Percentiles rank a stretch among this genome's conserved stretches.
Evolutionary conservation across 148 eudicot species (phyloP).

Genomic region (Vaccinium macrocarpon): DNA sequence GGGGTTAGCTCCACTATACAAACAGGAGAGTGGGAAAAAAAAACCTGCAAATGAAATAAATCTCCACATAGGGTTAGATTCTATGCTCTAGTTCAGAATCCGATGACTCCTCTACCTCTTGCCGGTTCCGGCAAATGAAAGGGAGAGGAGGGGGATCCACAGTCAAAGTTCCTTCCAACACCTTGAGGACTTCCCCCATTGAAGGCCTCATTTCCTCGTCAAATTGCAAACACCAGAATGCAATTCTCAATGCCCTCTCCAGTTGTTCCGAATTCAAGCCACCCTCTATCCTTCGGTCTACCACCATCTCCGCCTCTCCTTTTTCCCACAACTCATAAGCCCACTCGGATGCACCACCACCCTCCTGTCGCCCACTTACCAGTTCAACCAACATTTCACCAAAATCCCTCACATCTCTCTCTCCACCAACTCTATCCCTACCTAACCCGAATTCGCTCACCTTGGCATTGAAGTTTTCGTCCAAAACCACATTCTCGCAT

Average conservation of each 20-base stretch:
- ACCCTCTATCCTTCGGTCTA: conserved; percentile 37
- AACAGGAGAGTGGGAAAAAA: background rate
- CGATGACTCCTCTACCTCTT: conserved; percentile 17
- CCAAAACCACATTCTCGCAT: conserved; percentile 46
- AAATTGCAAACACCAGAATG: conserved; percentile 61
- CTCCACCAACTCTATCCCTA: conserved; percentile 17
- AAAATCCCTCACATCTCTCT: conserved; percentile 45
- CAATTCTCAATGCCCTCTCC: conserved; percentile 52
- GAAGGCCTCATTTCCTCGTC: conserved; percentile 58
- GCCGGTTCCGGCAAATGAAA: conserved; percentile 21
- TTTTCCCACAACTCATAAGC: conserved; percentile 45
- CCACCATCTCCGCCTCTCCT: conserved; percentile 30
- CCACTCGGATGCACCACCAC: conserved; percentile 32
- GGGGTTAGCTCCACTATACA: conserved; percentile 20
- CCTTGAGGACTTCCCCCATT: conserved; percentile 72
- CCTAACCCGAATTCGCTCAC: conserved; percentile 49
- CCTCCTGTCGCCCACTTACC: conserved; percentile 37
- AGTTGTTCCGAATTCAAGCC: conserved; percentile 44
- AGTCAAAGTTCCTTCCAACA: conserved; percentile 49
- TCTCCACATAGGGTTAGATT: background rate
- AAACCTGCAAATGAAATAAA: background rate
- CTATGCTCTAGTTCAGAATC: conserved; percentile 23
- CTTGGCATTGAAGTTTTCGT: conserved; percentile 49
- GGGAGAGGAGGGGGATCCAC: conserved; percentile 60
- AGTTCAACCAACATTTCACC: conserved; percentile 46